Evolutionary conservation across 345 rosid genomes (phyloP), one percentile per base, ranked within the genome.

Genomic region (Eucalyptus dawsonii): DNA sequence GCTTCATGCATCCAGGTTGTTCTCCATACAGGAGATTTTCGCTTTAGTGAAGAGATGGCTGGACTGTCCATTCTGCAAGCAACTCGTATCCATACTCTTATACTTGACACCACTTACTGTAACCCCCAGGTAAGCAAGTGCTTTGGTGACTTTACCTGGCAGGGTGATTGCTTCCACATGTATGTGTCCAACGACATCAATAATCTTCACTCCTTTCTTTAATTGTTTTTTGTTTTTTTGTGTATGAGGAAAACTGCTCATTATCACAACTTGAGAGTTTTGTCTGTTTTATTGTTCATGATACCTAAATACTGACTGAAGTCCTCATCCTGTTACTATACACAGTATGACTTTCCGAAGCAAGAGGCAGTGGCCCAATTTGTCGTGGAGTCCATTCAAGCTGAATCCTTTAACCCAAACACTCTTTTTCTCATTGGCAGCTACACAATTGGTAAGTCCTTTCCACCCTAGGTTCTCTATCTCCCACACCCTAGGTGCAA

Each of bases 101-200:
- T 97, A 91, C 98, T 97, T 81, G 99, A 97, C 92, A 97, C 99
- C n/a, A 97, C 99, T 50, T 97, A 97, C 92, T 97, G 99, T 89
- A 92, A 96, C 88, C 94, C 99, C 81, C 98, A 96, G 98, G 99
- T 97, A 90, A 72, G 92, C 87, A 19, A 6, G 47, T 76, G 29
- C 83, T 37, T 37, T 0, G 5, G 83, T 76, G 83, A 76, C 83
- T 76, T 76, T 21, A 40, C 83, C 8, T 76, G 47, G 47, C 83
- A 76, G 83, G 83, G 29, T 11, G 47, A 19, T 76, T 76, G 83
- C 83, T 76, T 40, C 42, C 29, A 76, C 24, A 40, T 76, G 83
- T 11, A 40, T 76, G 29, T 6, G 14, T 76, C 45, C 47, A 21
- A 3, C 3, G 9, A 76, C 83, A 40, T 76, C 47, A 40, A 37